Evolutionary conservation across 176 grass and related monocot genomes (phyloP).

Genomic region (Cenchrus purpureus): DNA sequence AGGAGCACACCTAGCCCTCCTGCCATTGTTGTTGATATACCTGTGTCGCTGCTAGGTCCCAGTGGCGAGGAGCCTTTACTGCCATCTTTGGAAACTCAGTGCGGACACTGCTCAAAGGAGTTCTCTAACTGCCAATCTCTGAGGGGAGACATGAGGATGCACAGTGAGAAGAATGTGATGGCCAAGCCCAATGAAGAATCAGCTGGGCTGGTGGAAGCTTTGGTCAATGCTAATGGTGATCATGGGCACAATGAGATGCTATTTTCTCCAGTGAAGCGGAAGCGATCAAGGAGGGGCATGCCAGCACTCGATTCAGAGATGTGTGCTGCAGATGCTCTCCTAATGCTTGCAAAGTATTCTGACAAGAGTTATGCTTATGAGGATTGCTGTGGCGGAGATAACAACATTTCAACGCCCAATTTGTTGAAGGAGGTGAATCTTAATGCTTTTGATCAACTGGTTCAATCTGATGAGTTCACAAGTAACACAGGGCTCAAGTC

Average conservation of each 20-base stretch:
- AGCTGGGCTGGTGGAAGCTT: slow-evolving; percentile 9
- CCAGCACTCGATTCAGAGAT: slow-evolving; percentile 7
- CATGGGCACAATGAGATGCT: not conserved
- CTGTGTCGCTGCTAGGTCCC: slow-evolving; percentile 22
- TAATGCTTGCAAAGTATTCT: slow-evolving; percentile 31
- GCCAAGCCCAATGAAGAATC: slow-evolving; percentile 30
- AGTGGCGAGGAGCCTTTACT: slow-evolving; percentile 23
- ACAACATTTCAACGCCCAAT: not conserved
- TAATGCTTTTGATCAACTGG: slow-evolving; percentile 12
- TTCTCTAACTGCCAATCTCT: slow-evolving; percentile 36
- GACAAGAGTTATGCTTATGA: slow-evolving; percentile 29
- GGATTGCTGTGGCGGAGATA: slow-evolving; percentile 12
- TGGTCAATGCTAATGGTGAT: slow-evolving; percentile 1
- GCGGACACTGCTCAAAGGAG: slow-evolving; percentile 38
- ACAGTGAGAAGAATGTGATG: slow-evolving; percentile 15
- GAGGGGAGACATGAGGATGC: slow-evolving; percentile 8
- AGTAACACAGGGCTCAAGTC: not conserved
- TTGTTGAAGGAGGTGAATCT: slow-evolving; percentile 10
- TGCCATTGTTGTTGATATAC: not conserved
- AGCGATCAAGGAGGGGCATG: slow-evolving; percentile 33
- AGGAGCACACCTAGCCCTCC: slow-evolving; percentile 23
- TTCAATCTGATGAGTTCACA: slow-evolving; percentile 15
- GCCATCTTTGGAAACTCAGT: not conserved
- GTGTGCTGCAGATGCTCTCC: slow-evolving; percentile 43
- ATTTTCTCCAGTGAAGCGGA: slow-evolving; percentile 39